Evolutionary conservation across 768 basidiomycete species (phyloP).

Genomic region (Mycena chlorophos): DNA sequence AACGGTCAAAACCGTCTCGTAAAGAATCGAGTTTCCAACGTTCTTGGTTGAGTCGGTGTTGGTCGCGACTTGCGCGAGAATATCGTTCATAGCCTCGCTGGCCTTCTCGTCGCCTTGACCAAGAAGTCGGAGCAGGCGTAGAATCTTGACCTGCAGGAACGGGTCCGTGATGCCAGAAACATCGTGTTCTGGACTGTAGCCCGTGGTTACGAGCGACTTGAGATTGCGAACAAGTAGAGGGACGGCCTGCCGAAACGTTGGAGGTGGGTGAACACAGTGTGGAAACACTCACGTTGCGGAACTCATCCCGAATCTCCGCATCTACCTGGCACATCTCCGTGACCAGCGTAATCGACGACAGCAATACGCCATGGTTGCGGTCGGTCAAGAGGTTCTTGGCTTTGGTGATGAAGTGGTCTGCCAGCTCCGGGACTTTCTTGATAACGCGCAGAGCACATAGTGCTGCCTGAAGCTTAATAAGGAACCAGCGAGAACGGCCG

Average conservation of each 20-base stretch:
- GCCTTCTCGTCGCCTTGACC: constrained; percentile 83
- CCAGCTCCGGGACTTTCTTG: constrained; percentile 93
- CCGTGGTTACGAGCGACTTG: constrained; percentile 92
- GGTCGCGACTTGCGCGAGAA: constrained; percentile 97
- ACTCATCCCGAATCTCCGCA: constrained; percentile 71
- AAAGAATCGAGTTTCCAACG: constrained; percentile 96
- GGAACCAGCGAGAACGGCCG: constrained; percentile 9
- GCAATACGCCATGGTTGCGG: constrained; percentile 93
- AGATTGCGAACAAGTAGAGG: constrained; percentile 92
- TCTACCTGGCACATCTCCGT: constrained; percentile 92
- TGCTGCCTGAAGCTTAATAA: constrained; percentile 71
- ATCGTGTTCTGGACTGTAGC: constrained; percentile 98
- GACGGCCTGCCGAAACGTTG: constrained; percentile 61
- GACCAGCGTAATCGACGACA: constrained; percentile 92
- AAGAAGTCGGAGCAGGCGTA: constrained; percentile 85
- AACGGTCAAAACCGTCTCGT: constrained; percentile 95
- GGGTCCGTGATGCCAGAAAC: constrained; percentile 99
- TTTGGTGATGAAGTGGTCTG: constrained; percentile 88
- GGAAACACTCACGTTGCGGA: constrained; percentile 70
- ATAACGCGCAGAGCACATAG: constrained; percentile 93
- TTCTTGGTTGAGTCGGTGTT: constrained; percentile 98
- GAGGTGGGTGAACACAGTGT: constrained; percentile 1
- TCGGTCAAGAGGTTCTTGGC: constrained; percentile 91
- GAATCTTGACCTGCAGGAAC: constrained; percentile 90
- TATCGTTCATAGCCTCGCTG: constrained; percentile 98